Conservation (phyloP, 2,329 filamentous ascomycete species). For the Phaeoacremonium minimum region DNA sequence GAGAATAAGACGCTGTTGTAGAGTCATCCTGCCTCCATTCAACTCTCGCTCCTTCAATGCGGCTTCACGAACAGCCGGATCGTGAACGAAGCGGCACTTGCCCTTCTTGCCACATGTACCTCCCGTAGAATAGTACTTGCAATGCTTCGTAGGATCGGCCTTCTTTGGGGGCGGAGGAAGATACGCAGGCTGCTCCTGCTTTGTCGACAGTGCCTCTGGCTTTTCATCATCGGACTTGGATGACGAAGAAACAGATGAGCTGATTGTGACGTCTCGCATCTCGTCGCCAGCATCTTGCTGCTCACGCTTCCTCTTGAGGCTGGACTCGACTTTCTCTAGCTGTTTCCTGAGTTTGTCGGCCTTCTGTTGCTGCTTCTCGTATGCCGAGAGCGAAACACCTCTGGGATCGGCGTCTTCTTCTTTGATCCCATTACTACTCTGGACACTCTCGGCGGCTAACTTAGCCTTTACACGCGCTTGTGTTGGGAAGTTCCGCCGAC, state of each 20-base stretch:
- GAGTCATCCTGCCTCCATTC: conserved; percentile 62
- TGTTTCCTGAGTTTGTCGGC: conserved; percentile 60
- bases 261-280: conserved; percentile 44
- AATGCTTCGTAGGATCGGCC: conserved; percentile 60
- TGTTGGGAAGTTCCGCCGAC: conserved; percentile 77
- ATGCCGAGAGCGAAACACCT: conserved; percentile 40
- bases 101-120: conserved; percentile 68
- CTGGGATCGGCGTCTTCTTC: conserved; percentile 43
- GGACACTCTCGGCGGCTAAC: conserved; percentile 42
- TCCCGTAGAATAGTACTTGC: conserved; percentile 68
- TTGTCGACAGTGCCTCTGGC: conserved; percentile 54
- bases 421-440: conserved; percentile 51
- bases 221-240: conserved; percentile 53
- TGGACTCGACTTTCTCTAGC: conserved; percentile 67
- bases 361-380: conserved; percentile 49
- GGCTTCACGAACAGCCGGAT: conserved; percentile 57
- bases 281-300: conserved; percentile 65
- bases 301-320: conserved; percentile 64
- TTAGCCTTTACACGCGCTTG: conserved; percentile 63
- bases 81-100: conserved; percentile 71
- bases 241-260: conserved; percentile 28
- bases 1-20: conserved; percentile 60
- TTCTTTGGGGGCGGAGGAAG: conserved; percentile 45
- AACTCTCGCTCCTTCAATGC: conserved; percentile 60
- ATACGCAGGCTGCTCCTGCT: conserved; percentile 26